Evolutionary conservation across 2,329 filamentous ascomycete species (phyloP), one percentile per base, ranked within the genome.

Genomic region (Pseudogymnoascus sp.): DNA sequence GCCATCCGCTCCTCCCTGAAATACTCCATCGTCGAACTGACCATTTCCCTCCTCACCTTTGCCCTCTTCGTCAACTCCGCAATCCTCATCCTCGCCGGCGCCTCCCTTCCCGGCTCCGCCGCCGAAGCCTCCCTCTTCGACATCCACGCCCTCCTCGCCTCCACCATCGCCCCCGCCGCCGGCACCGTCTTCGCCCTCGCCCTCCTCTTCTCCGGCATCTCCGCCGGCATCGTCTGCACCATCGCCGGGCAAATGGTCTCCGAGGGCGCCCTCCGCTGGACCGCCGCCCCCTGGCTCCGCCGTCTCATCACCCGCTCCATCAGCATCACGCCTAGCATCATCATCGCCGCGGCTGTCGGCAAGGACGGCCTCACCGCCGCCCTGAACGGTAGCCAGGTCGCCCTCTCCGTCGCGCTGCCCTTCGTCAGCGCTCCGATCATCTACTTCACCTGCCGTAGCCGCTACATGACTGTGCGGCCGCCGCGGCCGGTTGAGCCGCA

Each of bases 211-310:
- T 92, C 87, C 0, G 90, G 90, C 7, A 81, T 90, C 10, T 89
- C 85, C 0, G 90, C 90, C 0, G 90, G 90, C 5, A 89, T 95
- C 34, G 86, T 95, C 2, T 95, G 90, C 74, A 95, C 91, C 1
- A 94, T 95, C 65, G 82, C 90, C 0, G 90, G 90, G 0, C 90
- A 95, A 71, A 94, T 95, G 85, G 86, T 95, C 19, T 86, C 84
- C 63, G 90, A 95, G 71, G 90, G 90, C 5, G 89, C 90, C 62
- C 72, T 95, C 45, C 82, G 83, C 52, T 91, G 89, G 88, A 82
- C 74, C 4, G 73, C 92, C 30, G 78, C 79, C 62, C 90, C 90
- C 0, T 95, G 90, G 90, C 68, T 92, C 8, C 85, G 90, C 2
- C 81, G 90, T 9, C 79, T 95, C 3, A 73, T 92, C 57, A 95